A percentile compares a stretch with the other conserved stretches of the same genome.
phyloP scores from a whole-genome alignment of 2,329 filamentous ascomycete species.

The Fusarium vanettenii region DNA sequence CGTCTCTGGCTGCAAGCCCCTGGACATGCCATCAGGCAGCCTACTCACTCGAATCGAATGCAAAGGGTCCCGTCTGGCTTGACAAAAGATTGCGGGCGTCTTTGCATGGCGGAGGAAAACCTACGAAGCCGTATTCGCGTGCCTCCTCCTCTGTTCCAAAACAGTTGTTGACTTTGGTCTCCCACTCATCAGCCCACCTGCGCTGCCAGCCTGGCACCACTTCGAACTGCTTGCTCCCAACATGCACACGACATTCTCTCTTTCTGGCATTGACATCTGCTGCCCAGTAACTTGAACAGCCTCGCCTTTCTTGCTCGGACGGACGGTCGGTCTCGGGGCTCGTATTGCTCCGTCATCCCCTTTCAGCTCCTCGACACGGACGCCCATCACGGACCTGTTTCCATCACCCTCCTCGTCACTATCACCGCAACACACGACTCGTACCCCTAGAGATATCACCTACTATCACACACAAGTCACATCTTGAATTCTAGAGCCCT shows the following conservation, averaged over 20 bases:
- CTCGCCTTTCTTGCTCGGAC: slow-evolving; percentile 3
- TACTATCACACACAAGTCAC: slow-evolving; percentile 1
- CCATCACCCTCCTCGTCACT: slow-evolving; percentile 5
- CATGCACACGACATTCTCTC: not conserved
- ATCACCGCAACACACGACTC: slow-evolving; percentile 20
- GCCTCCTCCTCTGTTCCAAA: not conserved
- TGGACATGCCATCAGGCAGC: not conserved
- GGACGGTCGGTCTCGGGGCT: not conserved
- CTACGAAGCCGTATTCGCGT: not conserved
- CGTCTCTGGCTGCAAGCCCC: not conserved
- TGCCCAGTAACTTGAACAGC: slow-evolving; percentile 4
- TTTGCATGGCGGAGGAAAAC: not conserved
- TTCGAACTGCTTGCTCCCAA: not conserved
- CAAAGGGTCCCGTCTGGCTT: not conserved
- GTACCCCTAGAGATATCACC: slow-evolving; percentile 10
- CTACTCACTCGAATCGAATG: not conserved
- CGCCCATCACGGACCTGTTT: slow-evolving; percentile 1
- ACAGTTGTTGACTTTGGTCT: not conserved
- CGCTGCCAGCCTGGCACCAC: slow-evolving; percentile 14
- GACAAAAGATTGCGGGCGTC: not conserved
- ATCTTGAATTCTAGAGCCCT: slow-evolving; percentile 14
- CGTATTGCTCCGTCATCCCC: slow-evolving; percentile 18
- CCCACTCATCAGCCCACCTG: slow-evolving; percentile 17
- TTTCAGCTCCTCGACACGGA: slow-evolving; percentile 3
- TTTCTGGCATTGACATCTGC: not conserved